Percentiles rank a stretch among this genome's conserved stretches.
Conservation (phyloP, 441 rosid genomes). For the Pelargonium citronellum region DNA sequence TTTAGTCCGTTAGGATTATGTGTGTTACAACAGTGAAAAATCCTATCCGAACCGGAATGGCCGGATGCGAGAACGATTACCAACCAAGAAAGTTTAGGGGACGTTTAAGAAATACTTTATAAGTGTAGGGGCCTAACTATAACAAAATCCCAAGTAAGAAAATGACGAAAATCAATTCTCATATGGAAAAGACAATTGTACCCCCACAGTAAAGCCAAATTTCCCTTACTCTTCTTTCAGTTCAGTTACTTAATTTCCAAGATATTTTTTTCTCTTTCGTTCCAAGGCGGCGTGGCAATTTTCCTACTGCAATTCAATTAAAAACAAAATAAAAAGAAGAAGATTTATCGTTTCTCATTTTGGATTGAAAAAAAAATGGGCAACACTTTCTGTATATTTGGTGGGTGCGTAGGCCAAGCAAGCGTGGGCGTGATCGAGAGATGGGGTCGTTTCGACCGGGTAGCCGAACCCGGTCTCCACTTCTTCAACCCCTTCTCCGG, state of each 20-base stretch:
- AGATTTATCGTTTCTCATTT: not conserved
- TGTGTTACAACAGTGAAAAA: no score
- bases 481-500: constrained; percentile 63
- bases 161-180: not conserved
- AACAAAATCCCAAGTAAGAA: not conserved
- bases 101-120: no score
- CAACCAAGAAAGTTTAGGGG: no score
- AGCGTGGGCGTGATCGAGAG: constrained; percentile 72
- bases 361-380: constrained; percentile 39
- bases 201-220: not conserved
- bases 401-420: constrained; percentile 84
- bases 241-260: no score
- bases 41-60: no score
- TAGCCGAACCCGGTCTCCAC: constrained; percentile 82
- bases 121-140: not conserved
- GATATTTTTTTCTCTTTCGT: no score
- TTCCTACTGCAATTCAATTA: not conserved
- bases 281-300: not conserved
- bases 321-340: not conserved
- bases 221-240: no score
- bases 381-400: constrained; percentile 38
- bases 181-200: not conserved
- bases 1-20: no score
- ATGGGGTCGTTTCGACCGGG: constrained; percentile 85
- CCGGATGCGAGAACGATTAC: no score